Base-by-base conservation (phyloP, 2,329 filamentous ascomycete genomes). In the Nemania sp. region DNA sequence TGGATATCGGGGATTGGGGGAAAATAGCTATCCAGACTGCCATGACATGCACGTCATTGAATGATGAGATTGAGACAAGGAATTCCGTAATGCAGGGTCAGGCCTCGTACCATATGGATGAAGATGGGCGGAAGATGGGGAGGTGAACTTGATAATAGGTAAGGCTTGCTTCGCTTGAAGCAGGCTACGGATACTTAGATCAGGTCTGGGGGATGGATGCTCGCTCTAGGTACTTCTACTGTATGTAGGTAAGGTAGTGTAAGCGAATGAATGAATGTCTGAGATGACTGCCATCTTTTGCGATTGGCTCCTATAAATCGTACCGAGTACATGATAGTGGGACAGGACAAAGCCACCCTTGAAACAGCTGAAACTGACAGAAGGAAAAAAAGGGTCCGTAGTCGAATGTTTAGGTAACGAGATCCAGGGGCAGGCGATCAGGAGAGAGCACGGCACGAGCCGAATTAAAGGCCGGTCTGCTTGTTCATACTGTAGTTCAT, bases 1-100 rank as follows among this genome's bases (percentile, higher is more conserved):
- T 68, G 58, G 7, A 59, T 58, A 68, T 70, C 63, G 61, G 53
- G 32, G 54, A 45, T 70, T 65, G 61, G 53, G 38, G 54, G 43
- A 27, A 53, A 43, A 26, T 29, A 54, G 49, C 49, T 29, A 52
- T 18, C 11, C 7, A 27, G 52, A n/a, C 47, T 51, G 47, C 22
- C 2, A 51, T 51, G 8, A 13, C 47, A 51, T 51, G 47, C 13
- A 27, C 22, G 8, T n/a, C 49, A 29, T 52, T 18, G 8, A 3
- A 7, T 35, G 26, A 6, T 20, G 51, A 41, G 35, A 45, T 35
- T 29, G 26, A 15, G 26, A 43, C 29, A 55, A 27, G 27, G 35
- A 57, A 35, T 24, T 58, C 52, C 29, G 20, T n/a, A 56, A 52
- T 52, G 4, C 38, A 41, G 38, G 18, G 38, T 41, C 2, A n/a